Base-by-base conservation (phyloP, 164 flowering plant species). In the Liriodendron chinense region DNA sequence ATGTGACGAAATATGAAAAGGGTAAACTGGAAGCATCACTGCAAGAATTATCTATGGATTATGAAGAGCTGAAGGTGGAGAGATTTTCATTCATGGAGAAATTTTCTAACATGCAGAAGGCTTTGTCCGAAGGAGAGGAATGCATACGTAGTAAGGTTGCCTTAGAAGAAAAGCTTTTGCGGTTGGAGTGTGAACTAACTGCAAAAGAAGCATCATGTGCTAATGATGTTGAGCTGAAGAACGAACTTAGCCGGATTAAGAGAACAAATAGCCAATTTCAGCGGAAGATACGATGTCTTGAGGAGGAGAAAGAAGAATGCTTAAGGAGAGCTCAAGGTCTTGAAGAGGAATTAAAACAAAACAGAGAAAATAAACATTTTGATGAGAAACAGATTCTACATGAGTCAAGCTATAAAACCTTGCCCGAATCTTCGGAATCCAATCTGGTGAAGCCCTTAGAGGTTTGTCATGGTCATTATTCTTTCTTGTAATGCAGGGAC, bases 151-250 rank as follows among this genome's bases (percentile, higher is more conserved):
- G 34, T 59, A 85, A 65, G 75, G 53, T 76, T 64, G 73, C 76
- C 13, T 75, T 91, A 12, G 90, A 91, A 84, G 90, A 89, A 82
- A 92, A 89, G 84, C 77, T 92, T 79, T 78, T 80, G 80, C 80
- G 83, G 64, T 59, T 86, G 81, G 92, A 88, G 80, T 79, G 85
- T 77, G 90, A 86, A 69, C 78, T 88, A 47, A 74, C 66, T 18
- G 89, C 83, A 53, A 89, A 83, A 77, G 89, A 89, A 73, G 87
- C 89, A 71, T 59, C 78, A 34, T 80, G 80, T 79, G 79, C 83
- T 24, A 83, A 89, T 75, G 84, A 86, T 79, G 86, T 82, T 68
- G 93, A 86, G 81, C 72, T 91, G 71, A 86, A 81, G 76, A 84
- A 84, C 81, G 96, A 92, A 84, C 80, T 88, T 24, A 77, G 78